These are phyloP conservation scores for Neltuma alba DNA, from an alignment of 306 rosid genomes.

Conservation along the genomic window DNA sequence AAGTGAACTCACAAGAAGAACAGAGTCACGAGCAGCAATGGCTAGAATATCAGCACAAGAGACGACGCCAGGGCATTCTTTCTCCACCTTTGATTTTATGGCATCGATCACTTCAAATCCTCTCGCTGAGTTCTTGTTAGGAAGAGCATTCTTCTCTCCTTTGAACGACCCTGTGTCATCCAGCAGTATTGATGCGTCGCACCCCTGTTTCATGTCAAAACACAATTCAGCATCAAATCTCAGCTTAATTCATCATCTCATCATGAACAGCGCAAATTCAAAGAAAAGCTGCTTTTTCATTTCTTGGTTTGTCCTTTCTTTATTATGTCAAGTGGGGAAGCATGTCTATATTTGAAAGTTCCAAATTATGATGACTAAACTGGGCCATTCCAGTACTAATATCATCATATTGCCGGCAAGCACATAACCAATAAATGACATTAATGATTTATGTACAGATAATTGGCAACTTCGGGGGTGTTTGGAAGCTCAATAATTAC, in stretches of 20 bases:
- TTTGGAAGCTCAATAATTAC: too few relatives aligned
- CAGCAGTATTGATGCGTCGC: constrained; percentile 78
- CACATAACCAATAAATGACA: too few relatives aligned
- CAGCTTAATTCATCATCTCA: too few relatives aligned
- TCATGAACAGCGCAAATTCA: too few relatives aligned
- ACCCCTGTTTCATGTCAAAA: constrained; percentile 53
- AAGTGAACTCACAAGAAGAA: constrained; percentile 62
- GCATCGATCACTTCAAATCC: constrained; percentile 65
- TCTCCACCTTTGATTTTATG: constrained; percentile 59
- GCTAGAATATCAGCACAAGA: constrained; percentile 86
- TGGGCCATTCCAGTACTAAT: too few relatives aligned
- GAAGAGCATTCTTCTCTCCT: constrained; percentile 77
- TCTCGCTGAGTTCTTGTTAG: constrained; percentile 61
- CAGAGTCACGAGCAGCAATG: constrained; percentile 87
- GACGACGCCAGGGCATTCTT: constrained; percentile 64
- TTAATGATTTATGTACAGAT: too few relatives aligned
- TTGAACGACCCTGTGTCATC: constrained; percentile 59
- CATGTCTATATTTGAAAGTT: too few relatives aligned
- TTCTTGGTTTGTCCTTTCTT: not conserved
- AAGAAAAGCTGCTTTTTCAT: too few relatives aligned
- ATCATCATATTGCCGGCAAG: too few relatives aligned
- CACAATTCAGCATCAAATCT: too few relatives aligned
- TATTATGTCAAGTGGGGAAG: too few relatives aligned
- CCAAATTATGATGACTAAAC: not conserved
- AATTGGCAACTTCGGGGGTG: too few relatives aligned